A percentile compares a stretch with the other conserved stretches of the same genome.
Conservation (phyloP, 768 basidiomycete genomes). For the Botryobasidium botryosum region DNA sequence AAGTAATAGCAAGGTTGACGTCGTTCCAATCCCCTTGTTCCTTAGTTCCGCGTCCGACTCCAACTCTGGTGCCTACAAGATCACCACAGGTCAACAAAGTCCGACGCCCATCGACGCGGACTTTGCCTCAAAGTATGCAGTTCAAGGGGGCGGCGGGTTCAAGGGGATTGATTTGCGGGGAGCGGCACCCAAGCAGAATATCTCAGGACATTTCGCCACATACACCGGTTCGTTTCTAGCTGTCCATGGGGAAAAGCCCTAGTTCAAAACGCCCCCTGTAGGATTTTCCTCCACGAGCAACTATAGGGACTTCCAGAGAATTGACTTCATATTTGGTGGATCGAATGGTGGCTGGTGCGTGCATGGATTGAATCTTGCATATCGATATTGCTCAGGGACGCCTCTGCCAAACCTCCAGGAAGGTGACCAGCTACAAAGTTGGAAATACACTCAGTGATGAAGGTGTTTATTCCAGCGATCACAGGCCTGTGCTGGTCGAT, state of each 20-base stretch:
- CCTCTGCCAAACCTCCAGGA: constrained; percentile 21
- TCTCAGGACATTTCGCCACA: constrained; percentile 26
- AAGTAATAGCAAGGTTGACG: not conserved
- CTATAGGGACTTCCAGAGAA: constrained; percentile 24
- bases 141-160: constrained; percentile 22
- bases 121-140: constrained; percentile 27
- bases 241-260: not conserved
- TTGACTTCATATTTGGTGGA: constrained; percentile 39
- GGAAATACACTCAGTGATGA: constrained; percentile 30
- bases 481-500: constrained; percentile 32
- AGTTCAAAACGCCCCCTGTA: constrained; percentile 28
- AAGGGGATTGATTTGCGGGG: constrained; percentile 30
- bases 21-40: not conserved
- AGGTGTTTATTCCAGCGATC: constrained; percentile 37
- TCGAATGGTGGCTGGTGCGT: constrained; percentile 30
- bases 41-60: constrained; percentile 16
- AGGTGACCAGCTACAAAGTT: constrained; percentile 24
- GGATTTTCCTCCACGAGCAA: constrained; percentile 30
- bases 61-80: constrained; percentile 34
- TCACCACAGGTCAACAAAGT: constrained; percentile 27
- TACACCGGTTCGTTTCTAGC: constrained; percentile 4
- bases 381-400: not conserved
- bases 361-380: not conserved
- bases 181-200: constrained; percentile 24
- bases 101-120: constrained; percentile 28